Evolutionary conservation across 768 basidiomycete species (phyloP).

Genomic region (Daedaleopsis nitida): DNA sequence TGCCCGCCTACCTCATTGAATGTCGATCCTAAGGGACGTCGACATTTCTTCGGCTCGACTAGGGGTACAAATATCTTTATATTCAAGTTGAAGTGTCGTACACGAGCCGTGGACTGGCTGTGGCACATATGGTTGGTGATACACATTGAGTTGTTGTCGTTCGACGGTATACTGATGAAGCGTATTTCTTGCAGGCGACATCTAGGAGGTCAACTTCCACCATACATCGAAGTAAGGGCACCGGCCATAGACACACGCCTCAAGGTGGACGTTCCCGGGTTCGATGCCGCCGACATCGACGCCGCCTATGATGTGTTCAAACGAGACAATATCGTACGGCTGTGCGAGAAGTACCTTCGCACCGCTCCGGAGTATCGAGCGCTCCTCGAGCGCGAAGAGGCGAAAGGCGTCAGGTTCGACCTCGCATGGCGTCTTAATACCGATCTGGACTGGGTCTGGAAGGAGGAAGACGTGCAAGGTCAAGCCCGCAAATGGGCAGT

Average conservation of each 20-base stretch:
- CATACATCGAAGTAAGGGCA: constrained; percentile 66
- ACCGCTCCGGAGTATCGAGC: constrained; percentile 62
- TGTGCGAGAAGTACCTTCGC: constrained; percentile 60
- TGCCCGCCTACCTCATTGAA: constrained; percentile 58
- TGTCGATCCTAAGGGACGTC: constrained; percentile 43
- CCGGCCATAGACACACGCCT: constrained; percentile 70
- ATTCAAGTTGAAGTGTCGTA: constrained; percentile 78
- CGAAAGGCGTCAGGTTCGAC: constrained; percentile 59
- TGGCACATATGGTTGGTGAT: constrained; percentile 76
- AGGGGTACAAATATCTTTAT: constrained; percentile 86
- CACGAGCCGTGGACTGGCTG: constrained; percentile 84
- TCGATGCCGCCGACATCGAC: constrained; percentile 40
- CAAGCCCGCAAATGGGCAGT: constrained; percentile 68
- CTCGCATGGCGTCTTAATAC: constrained; percentile 79
- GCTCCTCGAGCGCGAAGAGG: constrained; percentile 55
- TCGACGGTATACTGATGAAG: background rate
- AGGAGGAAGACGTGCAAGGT: constrained; percentile 66
- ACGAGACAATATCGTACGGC: constrained; percentile 59
- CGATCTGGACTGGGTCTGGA: constrained; percentile 86
- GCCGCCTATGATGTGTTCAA: constrained; percentile 54
- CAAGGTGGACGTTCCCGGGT: constrained; percentile 65
- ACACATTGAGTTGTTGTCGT: too few species aligned
- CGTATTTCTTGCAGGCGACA: constrained; percentile 50
- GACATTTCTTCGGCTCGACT: constrained; percentile 50
- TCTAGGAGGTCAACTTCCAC: constrained; percentile 73